A percentile compares a stretch with the other conserved stretches of the same genome.
Evolutionary conservation across 2,329 filamentous ascomycete genomes (phyloP).

Genomic region (Fusarium buharicum): DNA sequence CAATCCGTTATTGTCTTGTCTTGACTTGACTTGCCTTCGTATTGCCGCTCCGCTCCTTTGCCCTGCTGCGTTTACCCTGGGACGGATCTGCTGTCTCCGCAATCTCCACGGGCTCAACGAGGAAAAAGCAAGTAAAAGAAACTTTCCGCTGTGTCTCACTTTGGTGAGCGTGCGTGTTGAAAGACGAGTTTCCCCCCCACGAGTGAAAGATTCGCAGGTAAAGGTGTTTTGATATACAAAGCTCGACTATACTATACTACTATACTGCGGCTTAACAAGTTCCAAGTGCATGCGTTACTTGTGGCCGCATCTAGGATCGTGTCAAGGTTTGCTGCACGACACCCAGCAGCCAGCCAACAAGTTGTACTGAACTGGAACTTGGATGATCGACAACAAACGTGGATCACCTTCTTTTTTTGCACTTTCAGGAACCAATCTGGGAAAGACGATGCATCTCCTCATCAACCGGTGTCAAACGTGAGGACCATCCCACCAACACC

Average conservation of each 20-base stretch:
- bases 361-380: conserved; percentile 21
- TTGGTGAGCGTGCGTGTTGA: conserved; percentile 34
- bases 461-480: conserved; percentile 38
- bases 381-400: conserved; percentile 26
- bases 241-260: conserved; percentile 18
- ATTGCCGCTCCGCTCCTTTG: conserved; percentile 5
- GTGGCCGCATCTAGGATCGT: conserved; percentile 15
- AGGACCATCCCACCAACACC: conserved; percentile 41
- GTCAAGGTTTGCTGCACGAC: conserved; percentile 26
- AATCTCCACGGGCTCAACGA: conserved; percentile 41
- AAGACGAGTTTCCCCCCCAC: conserved; percentile 26
- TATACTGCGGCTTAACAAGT: conserved; percentile 28
- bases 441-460: conserved; percentile 43
- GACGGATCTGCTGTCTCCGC: conserved; percentile 35
- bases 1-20: conserved; percentile 32
- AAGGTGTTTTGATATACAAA: conserved; percentile 30
- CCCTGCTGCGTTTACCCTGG: conserved; percentile 35
- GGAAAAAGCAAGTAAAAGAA: conserved; percentile 41
- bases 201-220: conserved; percentile 28
- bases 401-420: conserved; percentile 26
- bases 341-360: conserved; percentile 9
- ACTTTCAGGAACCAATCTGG: conserved; percentile 31
- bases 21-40: conserved; percentile 17
- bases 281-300: conserved; percentile 33
- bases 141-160: conserved; percentile 43